phyloP scores from a whole-genome alignment of 805 yeast genomes.

The Wickerhamomyces sydowiorum region DNA sequence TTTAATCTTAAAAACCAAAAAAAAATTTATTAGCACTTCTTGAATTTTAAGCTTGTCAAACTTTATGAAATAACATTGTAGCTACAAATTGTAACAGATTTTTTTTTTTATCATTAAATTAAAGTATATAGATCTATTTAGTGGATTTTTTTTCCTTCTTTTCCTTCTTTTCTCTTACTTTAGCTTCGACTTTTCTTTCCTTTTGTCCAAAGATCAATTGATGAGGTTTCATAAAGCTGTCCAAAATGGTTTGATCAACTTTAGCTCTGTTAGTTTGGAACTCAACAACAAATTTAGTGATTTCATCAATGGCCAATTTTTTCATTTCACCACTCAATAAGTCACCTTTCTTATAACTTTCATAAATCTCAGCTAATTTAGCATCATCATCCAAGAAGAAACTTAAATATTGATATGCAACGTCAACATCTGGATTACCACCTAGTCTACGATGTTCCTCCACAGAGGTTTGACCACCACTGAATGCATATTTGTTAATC shows the following conservation, averaged over 20 bases:
- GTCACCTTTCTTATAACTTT: constrained; percentile 72
- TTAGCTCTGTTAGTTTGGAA: constrained; percentile 76
- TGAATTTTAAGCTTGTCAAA: too few relatives aligned
- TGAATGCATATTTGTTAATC: constrained; percentile 92
- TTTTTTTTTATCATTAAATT: too few relatives aligned
- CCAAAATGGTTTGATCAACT: constrained; percentile 57
- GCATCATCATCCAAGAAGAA: constrained; percentile 90
- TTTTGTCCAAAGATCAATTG: constrained; percentile 67
- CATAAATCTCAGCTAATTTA: constrained; percentile 54
- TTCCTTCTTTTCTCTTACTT: constrained; percentile 43
- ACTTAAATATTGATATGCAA: constrained; percentile 86
- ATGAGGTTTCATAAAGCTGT: constrained; percentile 79
- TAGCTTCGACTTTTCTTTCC: constrained; percentile 69
- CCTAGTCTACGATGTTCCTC: constrained; percentile 91
- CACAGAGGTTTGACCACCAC: constrained; percentile 83
- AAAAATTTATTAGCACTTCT: too few relatives aligned
- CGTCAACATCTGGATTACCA: constrained; percentile 94
- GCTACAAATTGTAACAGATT: too few relatives aligned
- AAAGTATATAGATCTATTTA: background rate
- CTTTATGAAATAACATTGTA: too few relatives aligned
- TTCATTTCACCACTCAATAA: constrained; percentile 91
- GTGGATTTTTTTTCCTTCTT: constrained; percentile 6
- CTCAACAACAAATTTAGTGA: constrained; percentile 71
- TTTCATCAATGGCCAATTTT: constrained; percentile 71
- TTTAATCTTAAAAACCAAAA: too few relatives aligned